Evolutionary conservation across 768 basidiomycete genomes (phyloP).

Genomic region (Harrya chromipes): DNA sequence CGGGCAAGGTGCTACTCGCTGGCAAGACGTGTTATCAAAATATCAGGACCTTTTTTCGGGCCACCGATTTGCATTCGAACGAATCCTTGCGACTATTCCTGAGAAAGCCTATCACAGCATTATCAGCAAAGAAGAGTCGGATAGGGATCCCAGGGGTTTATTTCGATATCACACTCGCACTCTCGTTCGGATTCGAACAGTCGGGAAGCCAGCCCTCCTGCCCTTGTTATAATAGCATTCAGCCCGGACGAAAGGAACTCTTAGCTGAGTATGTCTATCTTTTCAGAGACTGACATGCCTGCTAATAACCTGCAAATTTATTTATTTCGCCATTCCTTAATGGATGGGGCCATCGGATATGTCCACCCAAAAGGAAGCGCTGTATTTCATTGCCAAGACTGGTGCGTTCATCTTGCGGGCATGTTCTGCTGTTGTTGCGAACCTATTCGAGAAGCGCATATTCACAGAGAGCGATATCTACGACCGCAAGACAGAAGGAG

Average conservation of each 20-base stretch:
- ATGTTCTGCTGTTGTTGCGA: too few relatives aligned
- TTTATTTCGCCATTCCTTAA: too few relatives aligned
- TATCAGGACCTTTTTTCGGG: background rate
- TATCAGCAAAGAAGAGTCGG: conserved; percentile 2
- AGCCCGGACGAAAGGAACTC: conserved; percentile 7
- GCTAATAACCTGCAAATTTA: background rate
- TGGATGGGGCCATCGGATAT: conserved; percentile 6
- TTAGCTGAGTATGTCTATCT: conserved; percentile 7
- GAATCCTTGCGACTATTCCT: conserved; percentile 6
- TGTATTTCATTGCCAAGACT: background rate
- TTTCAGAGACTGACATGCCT: background rate
- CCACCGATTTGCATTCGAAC: background rate
- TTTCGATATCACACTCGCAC: background rate
- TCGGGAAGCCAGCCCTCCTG: background rate
- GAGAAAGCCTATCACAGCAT: conserved; percentile 13
- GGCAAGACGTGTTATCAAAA: background rate
- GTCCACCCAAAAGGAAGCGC: background rate
- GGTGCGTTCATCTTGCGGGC: too few relatives aligned
- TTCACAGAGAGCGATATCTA: conserved; percentile 13
- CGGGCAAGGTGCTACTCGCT: background rate
- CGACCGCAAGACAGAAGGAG: background rate
- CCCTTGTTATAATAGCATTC: background rate
- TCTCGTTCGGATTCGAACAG: background rate
- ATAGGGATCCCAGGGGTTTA: too few relatives aligned
- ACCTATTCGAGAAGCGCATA: conserved; percentile 3